Base-by-base conservation (phyloP, 106 monocot species). In the Phalaenopsis equestris region DNA sequence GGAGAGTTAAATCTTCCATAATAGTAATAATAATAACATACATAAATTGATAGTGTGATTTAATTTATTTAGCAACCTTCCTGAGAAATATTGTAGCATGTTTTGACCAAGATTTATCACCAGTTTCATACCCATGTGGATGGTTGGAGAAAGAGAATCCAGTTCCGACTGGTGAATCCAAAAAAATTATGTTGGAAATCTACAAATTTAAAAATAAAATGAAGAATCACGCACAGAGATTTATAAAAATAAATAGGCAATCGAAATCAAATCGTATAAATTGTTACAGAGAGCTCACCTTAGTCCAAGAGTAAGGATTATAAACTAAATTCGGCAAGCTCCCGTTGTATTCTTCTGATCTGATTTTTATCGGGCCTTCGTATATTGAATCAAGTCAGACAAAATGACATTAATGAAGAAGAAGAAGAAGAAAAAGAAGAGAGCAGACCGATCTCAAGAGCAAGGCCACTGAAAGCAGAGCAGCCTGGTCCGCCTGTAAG, bases 401-500 rank as follows among this genome's bases (percentile, higher is more conserved):
- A 39, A 36, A 5, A 19, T 9, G 18, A 21, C 4, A n/a, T 21
- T 8, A 19, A 61, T 21, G 4, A 19, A 61, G 7, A 9, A 3
- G 4, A n/a, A 61, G 8, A 3, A 18, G 4, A n/a, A n/a, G 1
- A 48, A 48, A 4, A 68, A 2, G 10, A 37, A 37, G 30, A 68
- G 39, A 70, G 39, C 24, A 70, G 38, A 68, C 56, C 57, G 17
- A 41, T 79, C 61, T 64, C 79, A 2, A 79, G 42, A 30, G 19
- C 56, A 24, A 86, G 75, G 43, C 73, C 74, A n/a, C 82, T 73
- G 37, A 86, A 86, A 2, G 37, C 79, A 30, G 85, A 82, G 85
- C 85, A 86, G n/a, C 82, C 74, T 6, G 43, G 76, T 15, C 85
- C 85, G 3, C 85, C 85, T 48, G 78, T 65, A 41, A 82, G 67